Evolutionary conservation across 441 rosid species (phyloP).

Genomic region (Gossypium davidsonii): DNA sequence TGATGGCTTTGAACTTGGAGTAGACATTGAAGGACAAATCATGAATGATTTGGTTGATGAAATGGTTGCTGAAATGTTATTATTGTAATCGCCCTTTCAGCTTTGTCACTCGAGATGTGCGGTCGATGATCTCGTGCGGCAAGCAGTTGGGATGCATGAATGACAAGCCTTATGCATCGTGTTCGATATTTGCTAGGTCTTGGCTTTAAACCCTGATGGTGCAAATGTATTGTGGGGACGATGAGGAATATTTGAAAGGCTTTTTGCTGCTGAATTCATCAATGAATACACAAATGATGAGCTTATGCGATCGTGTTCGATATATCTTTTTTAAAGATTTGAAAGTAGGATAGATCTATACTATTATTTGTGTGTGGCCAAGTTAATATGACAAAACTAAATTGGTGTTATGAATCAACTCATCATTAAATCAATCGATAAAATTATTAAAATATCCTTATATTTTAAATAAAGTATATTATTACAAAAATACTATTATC

Average conservation of each 20-base stretch:
- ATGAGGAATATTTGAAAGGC: conserved; percentile 44
- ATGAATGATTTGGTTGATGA: conserved; percentile 46
- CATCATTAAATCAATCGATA: too few species aligned
- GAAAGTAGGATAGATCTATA: too few species aligned
- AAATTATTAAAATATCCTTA: too few species aligned
- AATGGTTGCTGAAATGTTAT: conserved; percentile 43
- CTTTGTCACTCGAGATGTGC: neutral
- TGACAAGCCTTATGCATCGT: too few species aligned
- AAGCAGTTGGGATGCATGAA: neutral
- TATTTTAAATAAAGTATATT: too few species aligned
- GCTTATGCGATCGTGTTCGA: too few species aligned
- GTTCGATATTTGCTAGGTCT: neutral
- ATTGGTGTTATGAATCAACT: too few species aligned
- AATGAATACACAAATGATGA: neutral
- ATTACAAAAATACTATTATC: too few species aligned
- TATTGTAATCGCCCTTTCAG: conserved; percentile 14
- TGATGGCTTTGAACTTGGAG: conserved; percentile 31
- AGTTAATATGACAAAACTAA: too few species aligned
- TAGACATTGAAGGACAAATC: conserved; percentile 16
- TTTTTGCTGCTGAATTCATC: neutral
- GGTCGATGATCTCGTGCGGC: neutral
- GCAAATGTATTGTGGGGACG: conserved; percentile 26
- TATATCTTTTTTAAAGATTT: too few species aligned
- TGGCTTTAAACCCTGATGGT: conserved; percentile 34
- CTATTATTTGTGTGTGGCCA: too few species aligned